Evolutionary conservation across 78 protist species (phyloP).

Genomic region (Acrasis kona): DNA sequence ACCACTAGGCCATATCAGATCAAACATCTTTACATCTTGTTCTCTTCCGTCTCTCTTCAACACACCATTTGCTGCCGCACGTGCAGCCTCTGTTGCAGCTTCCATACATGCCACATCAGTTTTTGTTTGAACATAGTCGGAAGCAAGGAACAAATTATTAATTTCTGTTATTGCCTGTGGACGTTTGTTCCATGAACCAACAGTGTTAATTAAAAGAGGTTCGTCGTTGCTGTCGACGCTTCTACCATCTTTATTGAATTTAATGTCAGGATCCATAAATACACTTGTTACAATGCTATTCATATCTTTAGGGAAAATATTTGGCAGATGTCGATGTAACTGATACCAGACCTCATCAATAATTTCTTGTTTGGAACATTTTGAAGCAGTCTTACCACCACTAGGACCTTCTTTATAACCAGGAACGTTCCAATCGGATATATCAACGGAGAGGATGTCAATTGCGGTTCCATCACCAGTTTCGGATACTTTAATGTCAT

Average conservation of each 20-base stretch:
- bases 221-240: neutral
- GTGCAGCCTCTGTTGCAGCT: neutral
- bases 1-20: neutral
- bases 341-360: constrained; percentile 1
- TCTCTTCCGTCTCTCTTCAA: neutral
- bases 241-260: neutral
- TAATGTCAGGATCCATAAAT: neutral
- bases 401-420: constrained; percentile 2
- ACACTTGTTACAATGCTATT: neutral
- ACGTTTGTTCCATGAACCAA: neutral
- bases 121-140: neutral
- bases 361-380: neutral
- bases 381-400: neutral
- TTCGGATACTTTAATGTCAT: neutral
- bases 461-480: neutral
- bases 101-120: neutral
- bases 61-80: neutral
- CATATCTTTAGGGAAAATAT: neutral
- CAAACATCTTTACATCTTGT: neutral
- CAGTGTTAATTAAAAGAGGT: neutral
- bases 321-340: neutral
- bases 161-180: neutral
- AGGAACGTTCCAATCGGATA: neutral
- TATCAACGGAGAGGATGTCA: neutral
- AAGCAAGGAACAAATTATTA: neutral